Evolutionary conservation across 768 basidiomycete genomes (phyloP).

Genomic region (Agaricus blazei): DNA sequence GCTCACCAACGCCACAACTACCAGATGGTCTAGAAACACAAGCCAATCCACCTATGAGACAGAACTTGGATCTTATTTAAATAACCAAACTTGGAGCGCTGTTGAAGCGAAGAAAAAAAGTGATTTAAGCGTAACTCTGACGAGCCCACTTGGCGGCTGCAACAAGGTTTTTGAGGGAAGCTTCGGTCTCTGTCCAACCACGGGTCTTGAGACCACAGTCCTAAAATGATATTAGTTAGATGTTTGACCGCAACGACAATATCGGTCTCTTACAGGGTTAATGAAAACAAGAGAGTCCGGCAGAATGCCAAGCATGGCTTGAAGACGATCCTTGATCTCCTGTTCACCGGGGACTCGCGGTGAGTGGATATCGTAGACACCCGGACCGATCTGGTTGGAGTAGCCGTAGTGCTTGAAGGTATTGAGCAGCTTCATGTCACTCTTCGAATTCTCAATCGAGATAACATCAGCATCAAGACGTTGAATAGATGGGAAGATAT

Average conservation of each 20-base stretch:
- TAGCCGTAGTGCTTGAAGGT: constrained; percentile 96
- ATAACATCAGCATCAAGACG: constrained; percentile 98
- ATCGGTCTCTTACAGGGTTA: constrained; percentile 61
- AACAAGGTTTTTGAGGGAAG: constrained; percentile 82
- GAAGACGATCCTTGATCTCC: constrained; percentile 93
- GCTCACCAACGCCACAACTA: constrained; percentile 35
- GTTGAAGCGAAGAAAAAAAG: constrained; percentile 75
- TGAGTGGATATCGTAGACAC: constrained; percentile 99
- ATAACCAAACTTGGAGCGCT: constrained; percentile 74
- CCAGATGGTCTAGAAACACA: constrained; percentile 45
- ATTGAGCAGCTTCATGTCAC: constrained; percentile 93
- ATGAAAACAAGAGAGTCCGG: constrained; percentile 80
- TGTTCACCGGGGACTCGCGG: constrained; percentile 92
- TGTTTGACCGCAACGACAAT: not conserved
- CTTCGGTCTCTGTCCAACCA: constrained; percentile 97
- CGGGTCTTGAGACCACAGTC: constrained; percentile 99
- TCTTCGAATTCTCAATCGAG: constrained; percentile 98
- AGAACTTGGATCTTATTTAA: constrained; percentile 29
- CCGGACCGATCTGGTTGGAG: constrained; percentile 96
- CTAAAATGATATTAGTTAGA: constrained; percentile 21
- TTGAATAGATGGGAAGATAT: constrained; percentile 97
- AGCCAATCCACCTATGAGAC: constrained; percentile 12
- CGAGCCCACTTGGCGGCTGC: constrained; percentile 93
- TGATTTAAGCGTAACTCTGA: constrained; percentile 63
- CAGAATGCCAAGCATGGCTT: constrained; percentile 77